Percentiles rank a stretch among this genome's conserved stretches.
Conservation (phyloP, 2,329 filamentous ascomycete species). For the Beauveria asiatica region DNA sequence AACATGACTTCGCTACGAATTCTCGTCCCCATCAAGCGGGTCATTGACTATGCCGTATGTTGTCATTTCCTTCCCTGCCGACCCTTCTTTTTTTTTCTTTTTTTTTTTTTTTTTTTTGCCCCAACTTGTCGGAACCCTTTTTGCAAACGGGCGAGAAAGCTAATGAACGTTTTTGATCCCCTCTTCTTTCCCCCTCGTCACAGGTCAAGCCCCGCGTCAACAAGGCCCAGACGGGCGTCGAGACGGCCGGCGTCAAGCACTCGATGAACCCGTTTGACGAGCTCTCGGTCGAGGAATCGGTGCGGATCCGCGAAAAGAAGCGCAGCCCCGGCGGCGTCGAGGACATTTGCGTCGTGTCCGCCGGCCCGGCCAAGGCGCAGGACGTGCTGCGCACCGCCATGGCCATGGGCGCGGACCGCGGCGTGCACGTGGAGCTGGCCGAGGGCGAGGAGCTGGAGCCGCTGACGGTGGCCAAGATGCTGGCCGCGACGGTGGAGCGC, state of each 20-base stretch:
- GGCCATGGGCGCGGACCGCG: conserved; percentile 96
- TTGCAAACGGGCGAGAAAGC: background rate
- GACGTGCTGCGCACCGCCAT: conserved; percentile 92
- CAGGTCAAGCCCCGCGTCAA: conserved; percentile 63
- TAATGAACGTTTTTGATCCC: background rate
- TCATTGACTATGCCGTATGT: conserved; percentile 77
- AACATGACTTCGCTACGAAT: conserved; percentile 61
- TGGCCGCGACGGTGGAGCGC: conserved; percentile 68
- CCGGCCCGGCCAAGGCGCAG: conserved; percentile 76
- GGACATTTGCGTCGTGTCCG: conserved; percentile 84
- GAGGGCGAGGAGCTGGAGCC: conserved; percentile 77
- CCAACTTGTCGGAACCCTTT: background rate
- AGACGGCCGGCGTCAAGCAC: conserved; percentile 90
- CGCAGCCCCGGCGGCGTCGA: conserved; percentile 64
- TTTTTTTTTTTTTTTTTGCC: too few relatives aligned
- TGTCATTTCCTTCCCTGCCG: conserved; percentile 4
- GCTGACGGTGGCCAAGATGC: conserved; percentile 82
- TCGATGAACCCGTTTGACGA: conserved; percentile 99
- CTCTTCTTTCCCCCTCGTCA: background rate
- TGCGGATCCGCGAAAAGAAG: conserved; percentile 87
- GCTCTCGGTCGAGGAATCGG: conserved; percentile 91
- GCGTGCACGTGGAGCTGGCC: conserved; percentile 74
- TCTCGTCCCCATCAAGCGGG: conserved; percentile 73
- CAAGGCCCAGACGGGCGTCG: conserved; percentile 74
- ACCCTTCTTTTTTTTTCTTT: too few relatives aligned